These are phyloP conservation scores for Puccinia horiana DNA, from an alignment of 1,284 basidiomycete species.

Conservation along the genomic window DNA sequence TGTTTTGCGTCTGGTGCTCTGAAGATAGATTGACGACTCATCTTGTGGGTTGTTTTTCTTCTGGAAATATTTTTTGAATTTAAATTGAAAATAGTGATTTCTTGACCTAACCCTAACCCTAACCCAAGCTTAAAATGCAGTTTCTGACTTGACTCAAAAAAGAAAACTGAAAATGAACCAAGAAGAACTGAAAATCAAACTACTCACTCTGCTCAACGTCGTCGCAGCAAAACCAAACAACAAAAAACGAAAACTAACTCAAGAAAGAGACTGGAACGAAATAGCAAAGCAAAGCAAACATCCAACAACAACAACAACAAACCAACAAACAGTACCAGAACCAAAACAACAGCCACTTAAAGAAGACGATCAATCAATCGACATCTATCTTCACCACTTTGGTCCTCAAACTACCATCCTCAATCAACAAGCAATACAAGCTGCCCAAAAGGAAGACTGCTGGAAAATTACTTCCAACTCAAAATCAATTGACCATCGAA, in stretches of 20 bases:
- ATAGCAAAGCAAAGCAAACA: neutral
- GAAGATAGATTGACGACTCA: conserved; percentile 68
- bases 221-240: conserved; percentile 66
- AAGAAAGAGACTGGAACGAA: conserved; percentile 1
- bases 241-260: neutral
- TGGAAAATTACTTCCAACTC: conserved; percentile 26
- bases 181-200: conserved; percentile 61
- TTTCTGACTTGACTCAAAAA: neutral
- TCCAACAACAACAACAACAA: neutral
- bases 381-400: conserved; percentile 21
- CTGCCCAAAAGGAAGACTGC: neutral
- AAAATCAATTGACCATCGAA: neutral
- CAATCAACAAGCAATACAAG: neutral
- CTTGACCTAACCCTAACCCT: neutral
- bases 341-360: neutral
- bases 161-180: neutral
- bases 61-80: neutral
- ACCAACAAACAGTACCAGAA: neutral
- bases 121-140: neutral
- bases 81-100: neutral
- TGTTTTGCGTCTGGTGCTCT: conserved; percentile 83
- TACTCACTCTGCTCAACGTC: conserved; percentile 91
- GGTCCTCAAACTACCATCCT: conserved; percentile 6
- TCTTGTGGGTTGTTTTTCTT: neutral
- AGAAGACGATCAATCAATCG: neutral